Conservation (phyloP, 148 eudicot genomes). For the Persicaria tinctoria region DNA sequence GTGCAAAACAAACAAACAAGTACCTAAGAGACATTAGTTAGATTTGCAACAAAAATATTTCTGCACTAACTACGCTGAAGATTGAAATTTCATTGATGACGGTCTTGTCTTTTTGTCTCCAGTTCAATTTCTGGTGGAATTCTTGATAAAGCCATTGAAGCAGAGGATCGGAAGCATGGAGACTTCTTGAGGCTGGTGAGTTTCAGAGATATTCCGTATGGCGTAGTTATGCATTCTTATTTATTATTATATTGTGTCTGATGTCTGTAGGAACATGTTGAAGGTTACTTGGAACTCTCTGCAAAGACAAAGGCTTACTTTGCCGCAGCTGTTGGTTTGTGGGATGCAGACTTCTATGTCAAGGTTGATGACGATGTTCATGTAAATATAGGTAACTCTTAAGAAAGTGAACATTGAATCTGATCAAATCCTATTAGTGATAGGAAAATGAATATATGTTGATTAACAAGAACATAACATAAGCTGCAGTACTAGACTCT, state of each 20-base stretch:
- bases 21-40: no score
- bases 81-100: not conserved
- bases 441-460: not conserved
- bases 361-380: constrained; percentile 67
- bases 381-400: constrained; percentile 43
- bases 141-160: constrained; percentile 59
- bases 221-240: not conserved
- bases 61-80: not conserved
- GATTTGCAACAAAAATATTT: no score
- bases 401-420: no score
- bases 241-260: not conserved
- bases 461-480: not conserved
- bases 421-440: not conserved
- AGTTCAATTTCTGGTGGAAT: constrained; percentile 43
- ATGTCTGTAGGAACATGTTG: constrained; percentile 46
- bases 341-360: constrained; percentile 65
- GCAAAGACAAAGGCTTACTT: constrained; percentile 55
- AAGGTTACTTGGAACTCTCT: constrained; percentile 57
- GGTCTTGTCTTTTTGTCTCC: constrained; percentile 3
- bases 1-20: no score
- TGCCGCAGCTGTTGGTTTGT: constrained; percentile 37
- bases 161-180: constrained; percentile 51
- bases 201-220: not conserved
- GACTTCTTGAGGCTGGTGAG: constrained; percentile 47
- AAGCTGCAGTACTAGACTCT: not conserved